A percentile compares a stretch with the other conserved stretches of the same genome.
Evolutionary conservation across 352 stramenopile genomes (phyloP).

Genomic region (Globisporangium alternatum): DNA sequence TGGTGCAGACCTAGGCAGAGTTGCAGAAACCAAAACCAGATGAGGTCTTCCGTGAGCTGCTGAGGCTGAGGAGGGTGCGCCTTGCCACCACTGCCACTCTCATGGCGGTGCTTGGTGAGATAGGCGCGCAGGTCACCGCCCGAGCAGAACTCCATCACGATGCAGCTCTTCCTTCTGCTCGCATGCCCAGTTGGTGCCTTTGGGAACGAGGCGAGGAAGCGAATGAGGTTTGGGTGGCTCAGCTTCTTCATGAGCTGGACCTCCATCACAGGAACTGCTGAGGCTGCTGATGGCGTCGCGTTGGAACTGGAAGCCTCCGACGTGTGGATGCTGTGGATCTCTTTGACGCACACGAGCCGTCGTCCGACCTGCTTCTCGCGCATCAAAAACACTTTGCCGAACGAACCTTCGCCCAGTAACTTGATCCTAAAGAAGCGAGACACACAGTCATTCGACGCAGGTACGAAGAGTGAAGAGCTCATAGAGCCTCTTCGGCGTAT

Average conservation of each 20-base stretch:
- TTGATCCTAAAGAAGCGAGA: slow-evolving; percentile 31
- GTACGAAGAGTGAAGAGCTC: no score
- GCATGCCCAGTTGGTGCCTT: background rate
- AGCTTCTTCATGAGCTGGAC: slow-evolving; percentile 78
- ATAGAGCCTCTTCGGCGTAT: background rate
- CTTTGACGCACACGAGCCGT: slow-evolving; percentile 85
- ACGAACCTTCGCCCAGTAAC: slow-evolving; percentile 87
- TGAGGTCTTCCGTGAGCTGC: slow-evolving; percentile 62
- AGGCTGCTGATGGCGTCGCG: no score
- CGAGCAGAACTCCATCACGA: slow-evolving; percentile 94
- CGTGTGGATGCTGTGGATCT: slow-evolving; percentile 58
- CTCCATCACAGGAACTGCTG: slow-evolving; percentile 32
- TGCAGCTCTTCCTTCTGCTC: slow-evolving; percentile 38
- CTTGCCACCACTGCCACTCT: slow-evolving; percentile 6
- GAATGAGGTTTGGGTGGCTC: slow-evolving; percentile 90
- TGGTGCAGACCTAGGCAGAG: slow-evolving; percentile 84
- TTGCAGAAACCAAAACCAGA: slow-evolving; percentile 92
- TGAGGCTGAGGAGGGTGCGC: background rate
- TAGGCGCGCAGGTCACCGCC: slow-evolving; percentile 56
- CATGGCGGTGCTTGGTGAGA: slow-evolving; percentile 18
- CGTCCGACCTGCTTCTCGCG: slow-evolving; percentile 65
- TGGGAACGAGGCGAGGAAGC: slow-evolving; percentile 69
- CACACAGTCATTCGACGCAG: background rate
- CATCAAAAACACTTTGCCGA: slow-evolving; percentile 89
- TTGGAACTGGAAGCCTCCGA: background rate